These are phyloP conservation scores for Microdochium paspali DNA, from an alignment of 2,329 filamentous ascomycete species.

Conservation along the genomic window DNA sequence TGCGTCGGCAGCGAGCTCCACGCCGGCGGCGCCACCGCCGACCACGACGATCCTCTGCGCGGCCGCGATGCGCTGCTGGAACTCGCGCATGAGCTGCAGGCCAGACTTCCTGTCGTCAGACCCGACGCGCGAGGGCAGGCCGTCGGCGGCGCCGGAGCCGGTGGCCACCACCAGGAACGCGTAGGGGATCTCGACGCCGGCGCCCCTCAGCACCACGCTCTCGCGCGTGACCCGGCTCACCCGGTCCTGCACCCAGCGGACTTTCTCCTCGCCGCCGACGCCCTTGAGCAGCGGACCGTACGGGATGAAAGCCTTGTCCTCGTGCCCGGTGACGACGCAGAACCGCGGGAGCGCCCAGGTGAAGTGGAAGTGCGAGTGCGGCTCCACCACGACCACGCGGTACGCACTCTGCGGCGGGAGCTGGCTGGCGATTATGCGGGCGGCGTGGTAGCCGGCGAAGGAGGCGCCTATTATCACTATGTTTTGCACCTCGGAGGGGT, in stretches of 20 bases:
- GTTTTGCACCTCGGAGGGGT: constrained; percentile 25
- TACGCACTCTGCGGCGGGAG: constrained; percentile 36
- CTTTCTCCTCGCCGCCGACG: constrained; percentile 20
- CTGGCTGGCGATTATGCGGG: constrained; percentile 34
- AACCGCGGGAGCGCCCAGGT: constrained; percentile 51
- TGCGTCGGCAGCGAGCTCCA: constrained; percentile 51
- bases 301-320: constrained; percentile 51
- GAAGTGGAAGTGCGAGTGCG: constrained; percentile 51
- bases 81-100: constrained; percentile 28
- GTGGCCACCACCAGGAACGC: constrained; percentile 50
- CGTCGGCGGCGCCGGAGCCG: constrained; percentile 33
- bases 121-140: constrained; percentile 38
- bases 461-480: constrained; percentile 49
- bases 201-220: constrained; percentile 27
- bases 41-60: constrained; percentile 37
- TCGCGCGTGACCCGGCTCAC: constrained; percentile 26
- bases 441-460: constrained; percentile 43
- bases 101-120: constrained; percentile 30
- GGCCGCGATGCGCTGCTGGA: constrained; percentile 34
- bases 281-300: constrained; percentile 33
- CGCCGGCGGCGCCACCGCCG: constrained; percentile 52
- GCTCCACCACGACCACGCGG: constrained; percentile 46
- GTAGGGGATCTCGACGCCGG: constrained; percentile 36
- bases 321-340: constrained; percentile 44
- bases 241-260: constrained; percentile 31